Base-by-base conservation (phyloP, 306 rosid genomes). In the Pyrus betulifolia region DNA sequence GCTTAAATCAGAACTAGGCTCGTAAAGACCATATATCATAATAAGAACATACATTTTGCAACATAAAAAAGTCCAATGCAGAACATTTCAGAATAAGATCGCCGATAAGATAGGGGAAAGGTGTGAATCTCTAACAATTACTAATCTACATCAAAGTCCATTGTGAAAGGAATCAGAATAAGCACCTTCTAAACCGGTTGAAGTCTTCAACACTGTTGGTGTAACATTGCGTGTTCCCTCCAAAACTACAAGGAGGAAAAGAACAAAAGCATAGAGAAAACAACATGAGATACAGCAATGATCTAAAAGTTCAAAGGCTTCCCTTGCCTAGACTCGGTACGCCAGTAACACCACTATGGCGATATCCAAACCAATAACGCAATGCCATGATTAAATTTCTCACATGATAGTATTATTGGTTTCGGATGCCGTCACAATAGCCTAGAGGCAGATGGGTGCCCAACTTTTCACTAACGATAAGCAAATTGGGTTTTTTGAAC, bases 171-270 rank as follows among this genome's bases (percentile, higher is more conserved):
- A 76, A 79, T 74, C 44, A 33, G 40, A 76, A 67, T 45, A 45
- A 21, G 30, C 76, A 94, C 98, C 98, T 88, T 94, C 93, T 81
- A 94, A 87, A 76, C 98, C 95, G 38, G 98, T 94, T 71, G 97
- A 88, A 64, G 87, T 87, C 84, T 88, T 86, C 90, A 94, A 74
- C 57, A 92, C 86, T 61, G 81, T 84, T 3, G 97, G 98, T 23
- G 98, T 92, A 66, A 94, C 89, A 22, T 87, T 87, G 84, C 96
- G 89, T 0, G 89, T 70, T 75, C 97, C 98, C 84, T 92, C 96
- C 86, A 94, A 80, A 79, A 90, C 98, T 94, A 83, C 74, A 71
- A 27, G 23, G 25, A 22, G 13, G 18, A 42, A 67, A 66, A 83
- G 67, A 82, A 61, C 58, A 61, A 51, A 82, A 25, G 57, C 27